Evolutionary conservation across 163 green algal genomes (phyloP).

Genomic region (Scenedesmus sp.): DNA sequence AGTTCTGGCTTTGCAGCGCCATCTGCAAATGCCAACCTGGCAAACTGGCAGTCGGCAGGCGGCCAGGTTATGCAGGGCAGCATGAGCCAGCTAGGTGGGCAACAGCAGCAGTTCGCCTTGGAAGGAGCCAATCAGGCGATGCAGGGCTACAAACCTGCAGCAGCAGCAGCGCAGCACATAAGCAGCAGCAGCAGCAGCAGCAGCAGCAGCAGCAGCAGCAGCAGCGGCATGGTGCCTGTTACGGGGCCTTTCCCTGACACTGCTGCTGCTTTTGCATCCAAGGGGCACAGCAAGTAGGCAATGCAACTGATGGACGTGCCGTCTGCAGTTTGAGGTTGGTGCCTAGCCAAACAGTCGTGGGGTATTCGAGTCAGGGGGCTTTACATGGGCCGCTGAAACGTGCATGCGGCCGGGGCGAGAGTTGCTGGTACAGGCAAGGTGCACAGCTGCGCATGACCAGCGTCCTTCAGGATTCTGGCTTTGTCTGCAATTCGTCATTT

Average conservation of each 20-base stretch:
- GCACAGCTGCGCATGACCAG: too few species aligned
- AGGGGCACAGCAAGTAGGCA: background rate
- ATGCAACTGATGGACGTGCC: too few species aligned
- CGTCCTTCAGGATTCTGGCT: too few species aligned
- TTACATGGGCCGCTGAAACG: too few species aligned
- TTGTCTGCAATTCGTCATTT: too few species aligned
- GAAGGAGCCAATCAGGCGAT: background rate
- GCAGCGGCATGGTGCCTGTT: background rate
- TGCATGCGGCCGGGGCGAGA: too few species aligned
- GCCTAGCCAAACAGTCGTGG: too few species aligned
- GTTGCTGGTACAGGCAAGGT: too few species aligned
- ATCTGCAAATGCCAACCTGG: background rate
- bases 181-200: background rate
- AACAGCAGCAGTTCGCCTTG: background rate
- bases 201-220: too few species aligned
- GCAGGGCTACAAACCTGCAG: background rate
- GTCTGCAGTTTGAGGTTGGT: too few species aligned
- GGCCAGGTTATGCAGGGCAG: background rate
- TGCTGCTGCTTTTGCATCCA: background rate
- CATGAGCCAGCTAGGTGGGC: background rate
- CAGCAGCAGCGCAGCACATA: background rate
- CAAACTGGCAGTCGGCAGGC: background rate
- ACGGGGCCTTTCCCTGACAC: background rate
- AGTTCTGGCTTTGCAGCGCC: background rate
- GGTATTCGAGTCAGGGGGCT: too few species aligned